Evolutionary conservation across 768 basidiomycete genomes (phyloP).

Genomic region (Heimioporus sp.): DNA sequence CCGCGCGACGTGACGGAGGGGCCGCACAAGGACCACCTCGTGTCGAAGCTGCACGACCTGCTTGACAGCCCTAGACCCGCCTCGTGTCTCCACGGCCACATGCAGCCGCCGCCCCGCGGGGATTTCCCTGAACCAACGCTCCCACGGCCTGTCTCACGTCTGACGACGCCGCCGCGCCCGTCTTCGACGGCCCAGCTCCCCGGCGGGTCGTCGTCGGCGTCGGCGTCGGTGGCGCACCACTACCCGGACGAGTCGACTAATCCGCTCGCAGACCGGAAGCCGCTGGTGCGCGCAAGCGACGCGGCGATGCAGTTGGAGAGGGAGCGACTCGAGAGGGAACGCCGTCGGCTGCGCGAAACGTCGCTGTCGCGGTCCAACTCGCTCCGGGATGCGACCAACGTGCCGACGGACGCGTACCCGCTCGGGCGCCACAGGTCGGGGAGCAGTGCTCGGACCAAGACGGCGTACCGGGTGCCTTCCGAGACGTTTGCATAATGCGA

Average conservation of each 20-base stretch:
- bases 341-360: slow-evolving; percentile 26
- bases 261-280: slow-evolving; percentile 16
- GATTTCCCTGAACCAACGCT: slow-evolving; percentile 26
- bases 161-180: slow-evolving; percentile 21
- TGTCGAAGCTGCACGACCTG: slow-evolving; percentile 45
- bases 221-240: slow-evolving; percentile 13
- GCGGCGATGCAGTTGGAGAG: slow-evolving; percentile 54
- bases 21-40: slow-evolving; percentile 31
- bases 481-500: slow-evolving; percentile 16
- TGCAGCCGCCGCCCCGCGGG: slow-evolving; percentile 27
- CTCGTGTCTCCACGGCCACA: slow-evolving; percentile 40
- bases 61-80: slow-evolving; percentile 42
- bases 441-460: slow-evolving; percentile 15
- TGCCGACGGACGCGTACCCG: slow-evolving; percentile 13
- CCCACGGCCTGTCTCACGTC: slow-evolving; percentile 20
- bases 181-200: slow-evolving; percentile 19
- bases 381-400: slow-evolving; percentile 31
- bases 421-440: slow-evolving; percentile 20
- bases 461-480: slow-evolving; percentile 6
- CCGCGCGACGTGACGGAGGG: slow-evolving; percentile 18
- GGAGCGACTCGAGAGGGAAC: slow-evolving; percentile 35
- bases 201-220: slow-evolving; percentile 20
- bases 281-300: slow-evolving; percentile 49
- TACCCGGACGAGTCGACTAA: slow-evolving; percentile 11
- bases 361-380: slow-evolving; percentile 11